Evolutionary conservation across 2,329 filamentous ascomycete species (phyloP).

Genomic region (Fusarium decemcellulare): DNA sequence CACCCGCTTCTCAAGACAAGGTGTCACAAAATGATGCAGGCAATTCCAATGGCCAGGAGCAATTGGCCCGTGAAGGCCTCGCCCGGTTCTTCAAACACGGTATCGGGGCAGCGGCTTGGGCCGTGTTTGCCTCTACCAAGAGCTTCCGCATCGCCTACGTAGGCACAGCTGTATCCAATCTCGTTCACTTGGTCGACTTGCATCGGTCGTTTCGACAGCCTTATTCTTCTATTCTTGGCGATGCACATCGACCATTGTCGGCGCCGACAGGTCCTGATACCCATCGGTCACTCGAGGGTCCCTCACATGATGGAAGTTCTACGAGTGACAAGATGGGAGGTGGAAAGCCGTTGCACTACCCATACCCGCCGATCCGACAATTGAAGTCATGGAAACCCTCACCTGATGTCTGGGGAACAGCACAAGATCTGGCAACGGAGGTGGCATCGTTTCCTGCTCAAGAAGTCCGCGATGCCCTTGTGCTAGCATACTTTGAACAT

Average conservation of each 20-base stretch:
- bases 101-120: conserved; percentile 43
- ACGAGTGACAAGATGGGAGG: conserved; percentile 22
- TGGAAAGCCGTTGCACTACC: conserved; percentile 38
- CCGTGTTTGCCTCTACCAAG: conserved; percentile 42
- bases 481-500: conserved; percentile 43
- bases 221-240: conserved; percentile 25
- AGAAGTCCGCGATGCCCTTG: conserved; percentile 44
- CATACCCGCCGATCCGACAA: conserved; percentile 44
- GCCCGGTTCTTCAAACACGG: conserved; percentile 45
- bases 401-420: conserved; percentile 37
- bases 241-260: conserved; percentile 21
- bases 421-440: conserved; percentile 39
- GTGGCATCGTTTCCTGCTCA: conserved; percentile 43
- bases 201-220: conserved; percentile 44
- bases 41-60: conserved; percentile 35
- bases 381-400: conserved; percentile 43
- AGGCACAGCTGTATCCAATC: conserved; percentile 44
- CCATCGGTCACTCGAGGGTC: conserved; percentile 27
- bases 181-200: conserved; percentile 41
- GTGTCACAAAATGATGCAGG: conserved; percentile 10
- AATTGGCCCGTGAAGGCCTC: conserved; percentile 41
- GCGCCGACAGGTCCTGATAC: conserved; percentile 31
- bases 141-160: conserved; percentile 47
- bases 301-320: conserved; percentile 27
- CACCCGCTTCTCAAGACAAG: conserved; percentile 10